These are phyloP conservation scores for Gentiana straminea DNA, from an alignment of 257 asterid species.

Conservation along the genomic window DNA sequence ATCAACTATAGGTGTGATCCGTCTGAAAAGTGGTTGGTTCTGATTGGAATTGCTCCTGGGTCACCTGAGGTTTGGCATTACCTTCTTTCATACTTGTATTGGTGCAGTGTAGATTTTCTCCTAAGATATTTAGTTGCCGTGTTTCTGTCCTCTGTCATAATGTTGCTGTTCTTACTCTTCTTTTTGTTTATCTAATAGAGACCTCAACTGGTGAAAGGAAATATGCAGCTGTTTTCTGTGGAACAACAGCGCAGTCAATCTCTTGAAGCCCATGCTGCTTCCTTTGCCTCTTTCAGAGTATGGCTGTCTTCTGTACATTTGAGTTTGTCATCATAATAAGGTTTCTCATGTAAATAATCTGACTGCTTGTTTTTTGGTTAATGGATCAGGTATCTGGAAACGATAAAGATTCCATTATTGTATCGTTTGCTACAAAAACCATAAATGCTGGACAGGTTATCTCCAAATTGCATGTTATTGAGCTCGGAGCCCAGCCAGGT, in stretches of 20 bases:
- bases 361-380: constrained; percentile 9
- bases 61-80: constrained; percentile 66
- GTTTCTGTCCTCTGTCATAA: neutral
- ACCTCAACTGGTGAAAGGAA: constrained; percentile 92
- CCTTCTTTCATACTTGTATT: too few species aligned
- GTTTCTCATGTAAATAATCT: neutral
- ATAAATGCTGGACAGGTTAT: constrained; percentile 72
- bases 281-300: constrained; percentile 81
- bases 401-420: constrained; percentile 81
- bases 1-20: constrained; percentile 95
- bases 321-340: constrained; percentile 1
- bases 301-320: constrained; percentile 8
- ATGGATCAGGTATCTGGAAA: constrained; percentile 64
- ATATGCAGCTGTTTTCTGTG: constrained; percentile 85
- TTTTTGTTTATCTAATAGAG: constrained; percentile 33
- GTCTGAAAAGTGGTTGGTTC: constrained; percentile 96
- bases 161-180: neutral
- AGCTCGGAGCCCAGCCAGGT: constrained; percentile 99
- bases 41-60: constrained; percentile 98
- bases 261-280: constrained; percentile 95
- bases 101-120: too few species aligned
- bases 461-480: constrained; percentile 86
- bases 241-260: constrained; percentile 97
- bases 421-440: constrained; percentile 74
- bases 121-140: too few species aligned